Percentiles rank a stretch among this genome's conserved stretches.
Conservation (phyloP, 176 grass and related monocot species). For the Phoenix dactylifera region DNA sequence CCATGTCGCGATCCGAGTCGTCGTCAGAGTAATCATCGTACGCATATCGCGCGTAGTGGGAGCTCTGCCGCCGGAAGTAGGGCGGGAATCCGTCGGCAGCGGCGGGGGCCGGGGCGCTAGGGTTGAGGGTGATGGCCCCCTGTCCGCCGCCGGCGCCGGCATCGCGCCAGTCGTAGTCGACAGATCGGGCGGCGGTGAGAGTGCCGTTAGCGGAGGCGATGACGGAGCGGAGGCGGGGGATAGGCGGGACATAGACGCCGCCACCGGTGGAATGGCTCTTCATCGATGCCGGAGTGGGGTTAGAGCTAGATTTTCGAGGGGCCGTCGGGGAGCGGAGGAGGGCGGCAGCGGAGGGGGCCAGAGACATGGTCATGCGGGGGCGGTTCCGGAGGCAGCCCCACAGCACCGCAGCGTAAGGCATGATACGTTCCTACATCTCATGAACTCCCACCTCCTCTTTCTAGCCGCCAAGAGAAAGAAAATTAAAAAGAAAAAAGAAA, state of each 20-base stretch:
- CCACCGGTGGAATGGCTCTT: constrained; percentile 20
- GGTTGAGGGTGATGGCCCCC: constrained; percentile 19
- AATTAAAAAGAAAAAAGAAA: too few relatives aligned
- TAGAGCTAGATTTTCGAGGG: not conserved
- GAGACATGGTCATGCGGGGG: constrained; percentile 40
- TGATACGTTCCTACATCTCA: constrained; percentile 37
- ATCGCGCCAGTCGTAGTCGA: constrained; percentile 41
- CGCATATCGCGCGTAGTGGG: constrained; percentile 41
- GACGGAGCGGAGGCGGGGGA: constrained; percentile 75
- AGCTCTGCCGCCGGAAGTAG: constrained; percentile 48
- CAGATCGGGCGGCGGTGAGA: constrained; percentile 21
- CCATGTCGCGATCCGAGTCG: constrained; percentile 69
- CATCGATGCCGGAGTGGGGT: constrained; percentile 5
- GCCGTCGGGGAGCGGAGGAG: constrained; percentile 24
- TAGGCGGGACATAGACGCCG: constrained; percentile 82
- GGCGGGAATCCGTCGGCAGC: constrained; percentile 13
- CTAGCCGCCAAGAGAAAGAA: too few relatives aligned
- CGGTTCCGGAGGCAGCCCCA: constrained; percentile 38
- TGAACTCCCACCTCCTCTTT: constrained; percentile 18
- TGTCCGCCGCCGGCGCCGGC: constrained; percentile 12
- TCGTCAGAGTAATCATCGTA: constrained; percentile 90
- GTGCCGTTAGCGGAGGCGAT: constrained; percentile 63
- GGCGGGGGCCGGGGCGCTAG: constrained; percentile 10
- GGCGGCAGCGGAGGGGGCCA: constrained; percentile 27
- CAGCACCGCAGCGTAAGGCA: constrained; percentile 50